These are phyloP conservation scores for Boletus vinaceobasis DNA, from an alignment of 768 basidiomycete genomes.

Conservation along the genomic window DNA sequence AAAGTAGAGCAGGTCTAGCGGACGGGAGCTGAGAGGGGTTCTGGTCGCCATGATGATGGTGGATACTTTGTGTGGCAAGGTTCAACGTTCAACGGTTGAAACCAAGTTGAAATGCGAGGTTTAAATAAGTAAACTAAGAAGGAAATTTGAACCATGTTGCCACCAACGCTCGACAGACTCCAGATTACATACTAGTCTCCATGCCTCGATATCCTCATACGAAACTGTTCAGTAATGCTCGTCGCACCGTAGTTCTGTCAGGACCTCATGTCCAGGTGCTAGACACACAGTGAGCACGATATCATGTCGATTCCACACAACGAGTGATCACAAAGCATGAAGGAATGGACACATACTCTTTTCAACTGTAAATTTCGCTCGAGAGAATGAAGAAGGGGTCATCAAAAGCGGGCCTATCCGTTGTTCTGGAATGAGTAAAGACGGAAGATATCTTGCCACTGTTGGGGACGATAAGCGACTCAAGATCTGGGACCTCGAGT, in stretches of 20 bases:
- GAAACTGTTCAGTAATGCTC: conserved; percentile 39
- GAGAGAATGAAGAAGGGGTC: conserved; percentile 30
- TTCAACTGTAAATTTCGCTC: conserved; percentile 39
- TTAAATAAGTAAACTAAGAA: not conserved
- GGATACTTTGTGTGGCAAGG: not conserved
- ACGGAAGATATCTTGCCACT: conserved; percentile 52
- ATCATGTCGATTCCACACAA: not conserved
- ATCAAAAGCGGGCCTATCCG: conserved; percentile 55
- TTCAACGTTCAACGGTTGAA: not conserved
- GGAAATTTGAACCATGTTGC: not conserved
- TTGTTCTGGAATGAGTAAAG: conserved; percentile 50
- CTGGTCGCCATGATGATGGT: conserved; percentile 8
- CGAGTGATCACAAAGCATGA: conserved; percentile 11
- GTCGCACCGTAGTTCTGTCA: conserved; percentile 42
- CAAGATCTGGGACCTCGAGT: conserved; percentile 66
- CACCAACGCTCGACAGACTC: not conserved
- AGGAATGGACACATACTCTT: conserved; percentile 53
- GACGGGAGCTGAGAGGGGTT: conserved; percentile 51
- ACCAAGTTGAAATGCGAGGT: too few relatives aligned
- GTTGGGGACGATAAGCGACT: conserved; percentile 79
- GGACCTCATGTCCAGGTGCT: conserved; percentile 65
- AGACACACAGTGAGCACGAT: conserved; percentile 45
- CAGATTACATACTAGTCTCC: not conserved
- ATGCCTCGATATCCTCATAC: conserved; percentile 51
- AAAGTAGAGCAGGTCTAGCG: conserved; percentile 67